phyloP scores from a whole-genome alignment of 768 basidiomycete genomes.

The Vishniacozyma victoriae region DNA sequence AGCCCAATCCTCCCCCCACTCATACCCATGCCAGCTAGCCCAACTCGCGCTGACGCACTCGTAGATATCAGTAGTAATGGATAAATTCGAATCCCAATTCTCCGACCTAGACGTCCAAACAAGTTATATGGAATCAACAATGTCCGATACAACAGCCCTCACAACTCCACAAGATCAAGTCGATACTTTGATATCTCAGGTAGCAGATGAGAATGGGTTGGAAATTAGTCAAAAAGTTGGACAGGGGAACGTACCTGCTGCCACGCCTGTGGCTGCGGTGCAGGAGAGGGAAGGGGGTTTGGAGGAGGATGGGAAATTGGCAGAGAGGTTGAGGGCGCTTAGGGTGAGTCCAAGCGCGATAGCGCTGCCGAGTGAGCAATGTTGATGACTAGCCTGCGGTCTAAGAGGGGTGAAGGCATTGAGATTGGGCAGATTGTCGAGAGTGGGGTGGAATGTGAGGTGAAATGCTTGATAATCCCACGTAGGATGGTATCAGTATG shows the following conservation, averaged over 20 bases:
- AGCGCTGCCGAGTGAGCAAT: not conserved
- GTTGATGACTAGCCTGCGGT: not conserved
- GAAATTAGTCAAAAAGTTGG: slow-evolving; percentile 84
- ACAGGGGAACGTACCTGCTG: slow-evolving; percentile 57
- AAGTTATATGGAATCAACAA: slow-evolving; percentile 94
- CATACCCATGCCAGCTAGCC: not conserved
- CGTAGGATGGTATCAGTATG: too few species aligned
- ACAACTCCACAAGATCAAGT: slow-evolving; percentile 97
- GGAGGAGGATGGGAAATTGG: slow-evolving; percentile 54
- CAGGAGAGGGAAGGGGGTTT: slow-evolving; percentile 56
- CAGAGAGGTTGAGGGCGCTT: slow-evolving; percentile 79
- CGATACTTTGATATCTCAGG: slow-evolving; percentile 82
- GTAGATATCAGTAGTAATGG: slow-evolving; percentile 97
- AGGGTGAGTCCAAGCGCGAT: slow-evolving; percentile 46
- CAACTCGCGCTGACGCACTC: slow-evolving; percentile 1
- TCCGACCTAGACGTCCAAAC: slow-evolving; percentile 96
- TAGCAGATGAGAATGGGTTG: slow-evolving; percentile 94
- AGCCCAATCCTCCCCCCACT: too few species aligned
- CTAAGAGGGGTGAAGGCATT: not conserved
- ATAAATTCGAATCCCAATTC: slow-evolving; percentile 96
- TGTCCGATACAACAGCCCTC: slow-evolving; percentile 84
- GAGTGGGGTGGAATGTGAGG: too few species aligned
- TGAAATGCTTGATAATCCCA: too few species aligned
- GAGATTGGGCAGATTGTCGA: not conserved
- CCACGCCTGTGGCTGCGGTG: slow-evolving; percentile 47